phyloP scores from a whole-genome alignment of 257 asterid species.

The Nicotiana benthamiana region DNA sequence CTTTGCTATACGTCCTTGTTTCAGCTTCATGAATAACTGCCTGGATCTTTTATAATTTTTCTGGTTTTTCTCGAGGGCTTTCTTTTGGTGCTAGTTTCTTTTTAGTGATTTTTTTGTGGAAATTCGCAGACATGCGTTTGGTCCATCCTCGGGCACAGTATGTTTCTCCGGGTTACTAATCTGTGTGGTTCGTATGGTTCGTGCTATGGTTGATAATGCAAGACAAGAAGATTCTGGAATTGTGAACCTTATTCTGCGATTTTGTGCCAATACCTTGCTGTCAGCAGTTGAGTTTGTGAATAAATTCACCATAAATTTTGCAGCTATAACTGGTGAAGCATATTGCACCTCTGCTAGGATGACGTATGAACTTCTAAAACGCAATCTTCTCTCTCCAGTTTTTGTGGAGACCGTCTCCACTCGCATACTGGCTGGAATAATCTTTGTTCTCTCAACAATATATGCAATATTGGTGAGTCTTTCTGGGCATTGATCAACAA shows the following conservation, averaged over 20 bases:
- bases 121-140: conserved; percentile 73
- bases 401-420: conserved; percentile 91
- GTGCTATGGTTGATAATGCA: conserved; percentile 81
- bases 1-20: neutral
- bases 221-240: conserved; percentile 80
- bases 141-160: conserved; percentile 87
- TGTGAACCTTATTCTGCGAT: conserved; percentile 64
- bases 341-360: conserved; percentile 83
- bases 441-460: conserved; percentile 70
- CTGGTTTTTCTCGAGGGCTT: neutral
- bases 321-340: conserved; percentile 94
- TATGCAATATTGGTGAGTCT: conserved; percentile 76
- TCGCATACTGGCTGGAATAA: conserved; percentile 70
- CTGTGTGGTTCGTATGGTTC: conserved; percentile 51
- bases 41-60: neutral
- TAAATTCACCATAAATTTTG: conserved; percentile 84
- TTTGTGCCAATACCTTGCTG: conserved; percentile 62
- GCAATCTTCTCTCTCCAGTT: conserved; percentile 88
- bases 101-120: neutral
- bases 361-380: conserved; percentile 88
- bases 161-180: conserved; percentile 82
- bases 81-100: too few species aligned
- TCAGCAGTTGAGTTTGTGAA: conserved; percentile 77
- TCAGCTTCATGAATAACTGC: neutral
- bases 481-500: neutral